These are phyloP conservation scores for Neospora caninum DNA, from an alignment of 169 alveolate species.

Conservation along the genomic window DNA sequence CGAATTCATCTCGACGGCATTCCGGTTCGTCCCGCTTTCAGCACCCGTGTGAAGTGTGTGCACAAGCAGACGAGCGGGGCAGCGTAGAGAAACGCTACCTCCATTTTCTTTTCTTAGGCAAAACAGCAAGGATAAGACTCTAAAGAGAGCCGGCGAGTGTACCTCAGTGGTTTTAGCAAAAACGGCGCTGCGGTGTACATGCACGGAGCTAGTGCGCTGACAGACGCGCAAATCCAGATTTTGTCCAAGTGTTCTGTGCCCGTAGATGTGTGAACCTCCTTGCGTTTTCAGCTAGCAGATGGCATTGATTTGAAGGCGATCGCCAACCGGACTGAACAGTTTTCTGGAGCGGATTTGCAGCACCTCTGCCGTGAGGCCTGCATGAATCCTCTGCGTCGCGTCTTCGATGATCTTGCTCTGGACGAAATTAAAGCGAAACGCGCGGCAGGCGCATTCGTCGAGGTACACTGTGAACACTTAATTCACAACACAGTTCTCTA, in stretches of 20 bases:
- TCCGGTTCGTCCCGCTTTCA: neutral
- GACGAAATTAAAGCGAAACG: neutral
- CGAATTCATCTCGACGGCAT: neutral
- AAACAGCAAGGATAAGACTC: too few species aligned
- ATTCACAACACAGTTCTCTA: neutral
- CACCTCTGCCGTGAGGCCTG: constrained; percentile 67
- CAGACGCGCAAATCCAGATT: too few species aligned
- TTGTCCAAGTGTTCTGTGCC: too few species aligned
- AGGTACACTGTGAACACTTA: neutral
- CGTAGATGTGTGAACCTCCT: too few species aligned
- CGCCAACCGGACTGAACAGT: constrained; percentile 60
- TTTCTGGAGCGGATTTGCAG: constrained; percentile 66
- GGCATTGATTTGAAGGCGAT: constrained; percentile 33
- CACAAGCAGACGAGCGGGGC: too few species aligned
- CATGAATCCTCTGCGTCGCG: constrained; percentile 65
- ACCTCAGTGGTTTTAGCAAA: too few species aligned
- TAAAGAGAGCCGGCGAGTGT: too few species aligned
- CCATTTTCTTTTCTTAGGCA: too few species aligned
- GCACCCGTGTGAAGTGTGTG: too few species aligned
- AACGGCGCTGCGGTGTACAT: too few species aligned
- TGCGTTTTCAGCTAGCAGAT: neutral
- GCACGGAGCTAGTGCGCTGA: too few species aligned
- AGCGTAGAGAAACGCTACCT: too few species aligned
- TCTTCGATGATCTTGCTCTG: constrained; percentile 19
- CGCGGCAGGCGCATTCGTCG: neutral